Base-by-base conservation (phyloP, 257 asterid genomes). In the Osmanthus fragrans region DNA sequence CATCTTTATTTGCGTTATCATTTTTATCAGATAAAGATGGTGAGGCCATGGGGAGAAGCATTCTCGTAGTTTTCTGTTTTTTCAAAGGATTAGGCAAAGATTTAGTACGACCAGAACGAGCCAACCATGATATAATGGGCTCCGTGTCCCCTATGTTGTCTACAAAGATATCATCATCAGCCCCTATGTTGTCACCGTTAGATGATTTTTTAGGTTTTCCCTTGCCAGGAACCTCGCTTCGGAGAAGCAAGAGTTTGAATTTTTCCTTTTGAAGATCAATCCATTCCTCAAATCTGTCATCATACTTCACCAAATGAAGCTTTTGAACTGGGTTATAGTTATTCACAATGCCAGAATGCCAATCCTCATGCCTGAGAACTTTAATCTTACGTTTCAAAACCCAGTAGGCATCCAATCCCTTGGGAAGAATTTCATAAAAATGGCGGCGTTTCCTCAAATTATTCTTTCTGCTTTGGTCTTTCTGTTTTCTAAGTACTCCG, bases 261-360 rank as follows among this genome's bases (percentile, higher is more conserved):
- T 88, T 92, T 92, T 96, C 98, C 42, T 87, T 85, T 19, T 81
- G 88, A 76, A 96, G 97, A 86, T 92, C 83, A 82, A 96, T 86
- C 96, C 98, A 93, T 77, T 93, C 99, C 84, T 92, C 99, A 77
- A 93, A 98, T 71, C 94, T 82, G 70, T 94, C 99, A 88, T 93
- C 98, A 73, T 96, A 96, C 85, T 93, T 89, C 58, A 96, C 87
- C 78, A 85, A 96, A 82, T 93, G 97, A 79, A 87, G 95, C 81
- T 85, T 88, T 60, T 83, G 82, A 83, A 87, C 96, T 3, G 95
- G 89, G 83, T 93, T 89, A 80, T 93, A 96, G 75, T 89, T 92
- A 81, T 81, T 80, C 71, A 96, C 92, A 63, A 86, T 84, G 74
- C 99, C 99, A 82, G 82, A 73, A 78, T 92, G 92, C 99, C 99